Percentiles rank a stretch among this genome's conserved stretches.
Evolutionary conservation across 192 early-diverging fungal genomes (phyloP).

Genomic region (Coemansia sp.): DNA sequence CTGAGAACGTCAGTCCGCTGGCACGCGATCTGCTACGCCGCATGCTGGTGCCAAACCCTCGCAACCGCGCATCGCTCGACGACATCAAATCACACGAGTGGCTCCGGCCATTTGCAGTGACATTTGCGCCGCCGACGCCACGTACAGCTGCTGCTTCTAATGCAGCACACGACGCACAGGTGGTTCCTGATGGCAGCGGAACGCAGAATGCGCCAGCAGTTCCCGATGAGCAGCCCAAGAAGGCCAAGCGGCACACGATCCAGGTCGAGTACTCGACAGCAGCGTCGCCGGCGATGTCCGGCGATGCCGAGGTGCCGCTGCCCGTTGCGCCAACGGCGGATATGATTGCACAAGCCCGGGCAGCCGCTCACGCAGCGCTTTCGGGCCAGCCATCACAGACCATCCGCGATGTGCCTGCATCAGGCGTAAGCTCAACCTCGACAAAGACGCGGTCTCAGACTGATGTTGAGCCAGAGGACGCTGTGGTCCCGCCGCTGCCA

Average conservation of each 20-base stretch:
- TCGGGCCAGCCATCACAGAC: slow-evolving; percentile 19
- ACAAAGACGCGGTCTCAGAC: slow-evolving; percentile 35
- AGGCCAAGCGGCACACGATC: slow-evolving; percentile 61
- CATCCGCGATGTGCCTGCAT: slow-evolving; percentile 6
- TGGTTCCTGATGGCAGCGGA: slow-evolving; percentile 14
- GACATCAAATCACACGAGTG: slow-evolving; percentile 76
- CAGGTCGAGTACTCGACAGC: slow-evolving; percentile 54
- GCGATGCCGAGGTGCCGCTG: slow-evolving; percentile 14
- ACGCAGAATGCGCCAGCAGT: slow-evolving; percentile 41
- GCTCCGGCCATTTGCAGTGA: slow-evolving; percentile 55
- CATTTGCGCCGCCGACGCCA: slow-evolving; percentile 50
- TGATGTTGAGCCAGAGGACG: slow-evolving; percentile 22
- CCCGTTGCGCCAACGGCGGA: slow-evolving; percentile 32
- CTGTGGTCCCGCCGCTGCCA: slow-evolving; percentile 15
- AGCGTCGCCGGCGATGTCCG: slow-evolving; percentile 4
- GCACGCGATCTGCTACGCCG: slow-evolving; percentile 79
- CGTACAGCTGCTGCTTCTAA: slow-evolving; percentile 17
- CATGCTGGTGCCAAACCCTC: slow-evolving; percentile 92
- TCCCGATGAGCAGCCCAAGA: slow-evolving; percentile 37
- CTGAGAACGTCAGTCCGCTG: slow-evolving; percentile 74
- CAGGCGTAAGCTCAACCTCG: slow-evolving; percentile 24
- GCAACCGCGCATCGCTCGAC: slow-evolving; percentile 68
- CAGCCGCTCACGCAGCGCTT: slow-evolving; percentile 48
- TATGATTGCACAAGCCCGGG: slow-evolving; percentile 43
- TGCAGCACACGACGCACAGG: slow-evolving; percentile 17